Percentiles rank a stretch among this genome's conserved stretches.
phyloP scores from a whole-genome alignment of 768 basidiomycete genomes.

The Russula ochroleuca region DNA sequence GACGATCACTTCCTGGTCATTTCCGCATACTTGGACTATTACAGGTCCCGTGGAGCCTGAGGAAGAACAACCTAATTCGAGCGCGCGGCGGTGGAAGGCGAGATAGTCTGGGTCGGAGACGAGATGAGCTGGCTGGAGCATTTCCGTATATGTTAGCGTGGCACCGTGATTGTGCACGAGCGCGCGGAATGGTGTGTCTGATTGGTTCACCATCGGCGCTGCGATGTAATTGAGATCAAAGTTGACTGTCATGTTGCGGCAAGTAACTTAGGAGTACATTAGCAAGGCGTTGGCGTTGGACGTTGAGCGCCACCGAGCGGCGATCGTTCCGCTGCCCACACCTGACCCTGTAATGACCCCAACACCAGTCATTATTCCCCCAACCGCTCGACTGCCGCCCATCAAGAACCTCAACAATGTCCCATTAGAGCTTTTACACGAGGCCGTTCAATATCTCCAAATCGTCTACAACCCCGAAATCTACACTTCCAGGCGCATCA shows the following conservation, averaged over 20 bases:
- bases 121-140: conserved; percentile 62
- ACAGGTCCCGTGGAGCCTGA: conserved; percentile 40
- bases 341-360: not conserved
- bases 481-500: conserved; percentile 48
- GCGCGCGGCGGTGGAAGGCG: conserved; percentile 56
- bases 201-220: conserved; percentile 79
- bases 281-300: too few species aligned
- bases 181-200: conserved; percentile 68
- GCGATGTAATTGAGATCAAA: conserved; percentile 42
- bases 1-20: conserved; percentile 59
- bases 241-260: conserved; percentile 6
- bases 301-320: not conserved
- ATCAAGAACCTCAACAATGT: conserved; percentile 9
- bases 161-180: conserved; percentile 60
- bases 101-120: conserved; percentile 62
- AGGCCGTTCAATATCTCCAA: conserved; percentile 48
- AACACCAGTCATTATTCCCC: not conserved
- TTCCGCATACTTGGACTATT: conserved; percentile 70
- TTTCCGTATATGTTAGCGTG: conserved; percentile 70
- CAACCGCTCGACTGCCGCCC: conserved; percentile 15
- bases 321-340: not conserved
- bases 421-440: conserved; percentile 33
- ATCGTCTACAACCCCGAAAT: conserved; percentile 58
- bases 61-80: conserved; percentile 36
- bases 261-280: not conserved